A percentile compares a stretch with the other conserved stretches of the same genome.
Evolutionary conservation across 2,329 filamentous ascomycete species (phyloP).

Genomic region (Fusarium drepaniforme): DNA sequence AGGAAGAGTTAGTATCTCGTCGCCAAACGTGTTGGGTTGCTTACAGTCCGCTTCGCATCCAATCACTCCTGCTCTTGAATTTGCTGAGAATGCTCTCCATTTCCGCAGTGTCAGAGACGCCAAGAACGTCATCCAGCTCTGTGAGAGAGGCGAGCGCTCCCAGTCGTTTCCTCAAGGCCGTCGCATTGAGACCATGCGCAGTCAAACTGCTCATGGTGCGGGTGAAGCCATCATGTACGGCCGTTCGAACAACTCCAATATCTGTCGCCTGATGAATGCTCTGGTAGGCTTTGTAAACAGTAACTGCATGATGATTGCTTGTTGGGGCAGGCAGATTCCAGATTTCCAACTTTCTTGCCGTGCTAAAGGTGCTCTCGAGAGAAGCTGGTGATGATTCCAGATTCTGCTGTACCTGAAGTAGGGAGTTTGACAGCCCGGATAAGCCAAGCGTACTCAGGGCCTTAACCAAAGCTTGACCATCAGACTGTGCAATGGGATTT

Average conservation of each 20-base stretch:
- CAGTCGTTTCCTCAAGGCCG: slow-evolving; percentile 66
- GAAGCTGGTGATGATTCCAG: slow-evolving; percentile 68
- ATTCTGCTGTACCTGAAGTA: slow-evolving; percentile 77
- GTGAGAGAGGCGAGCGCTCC: slow-evolving; percentile 78
- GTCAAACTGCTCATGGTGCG: slow-evolving; percentile 70
- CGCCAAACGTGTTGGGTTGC: slow-evolving; percentile 40
- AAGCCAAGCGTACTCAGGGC: slow-evolving; percentile 86
- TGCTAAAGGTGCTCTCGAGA: slow-evolving; percentile 80
- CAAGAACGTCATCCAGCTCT: slow-evolving; percentile 84
- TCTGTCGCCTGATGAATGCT: slow-evolving; percentile 77
- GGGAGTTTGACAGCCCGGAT: slow-evolving; percentile 84
- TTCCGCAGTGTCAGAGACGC: slow-evolving; percentile 68
- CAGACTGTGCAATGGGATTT: slow-evolving; percentile 66
- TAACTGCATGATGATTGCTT: slow-evolving; percentile 73
- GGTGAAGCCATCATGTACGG: slow-evolving; percentile 73
- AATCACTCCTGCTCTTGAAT: slow-evolving; percentile 75
- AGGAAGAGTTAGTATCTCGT: slow-evolving; percentile 27
- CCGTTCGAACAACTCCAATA: slow-evolving; percentile 62
- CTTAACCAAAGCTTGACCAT: slow-evolving; percentile 78
- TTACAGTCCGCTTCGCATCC: slow-evolving; percentile 88
- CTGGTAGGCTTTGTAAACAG: slow-evolving; percentile 85
- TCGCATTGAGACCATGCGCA: slow-evolving; percentile 61
- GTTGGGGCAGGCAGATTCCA: slow-evolving; percentile 89
- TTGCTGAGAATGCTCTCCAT: slow-evolving; percentile 71
- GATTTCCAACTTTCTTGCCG: slow-evolving; percentile 85